phyloP scores from a whole-genome alignment of 1,139 yeast genomes.

The Nakaseomyces delphensis region DNA sequence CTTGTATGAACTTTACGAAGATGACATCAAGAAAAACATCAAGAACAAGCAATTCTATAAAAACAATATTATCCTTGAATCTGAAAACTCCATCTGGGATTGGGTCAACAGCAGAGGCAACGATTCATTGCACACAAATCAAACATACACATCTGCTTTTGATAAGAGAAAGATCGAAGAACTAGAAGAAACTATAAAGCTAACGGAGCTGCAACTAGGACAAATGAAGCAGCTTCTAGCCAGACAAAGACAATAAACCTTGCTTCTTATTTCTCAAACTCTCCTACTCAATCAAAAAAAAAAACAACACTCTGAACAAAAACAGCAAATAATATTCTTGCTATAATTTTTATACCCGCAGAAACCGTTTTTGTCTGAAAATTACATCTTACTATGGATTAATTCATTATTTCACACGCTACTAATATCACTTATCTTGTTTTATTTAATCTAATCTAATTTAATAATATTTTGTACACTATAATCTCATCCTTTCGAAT shows the following conservation, averaged over 20 bases:
- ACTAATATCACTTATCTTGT: no score
- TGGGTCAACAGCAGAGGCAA: conserved; percentile 61
- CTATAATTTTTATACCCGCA: no score
- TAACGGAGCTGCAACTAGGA: conserved; percentile 46
- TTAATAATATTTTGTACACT: no score
- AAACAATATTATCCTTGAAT: conserved; percentile 28
- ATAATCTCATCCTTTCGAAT: no score
- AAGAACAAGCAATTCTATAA: conserved; percentile 17
- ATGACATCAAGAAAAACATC: conserved; percentile 22
- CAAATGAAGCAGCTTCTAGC: conserved; percentile 30
- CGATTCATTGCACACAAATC: conserved; percentile 15
- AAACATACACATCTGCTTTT: conserved; percentile 9
- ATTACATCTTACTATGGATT: no score
- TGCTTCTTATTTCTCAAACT: neutral
- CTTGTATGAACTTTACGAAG: conserved; percentile 35
- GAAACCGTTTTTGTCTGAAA: no score
- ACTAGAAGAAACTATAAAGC: conserved; percentile 43
- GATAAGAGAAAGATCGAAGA: conserved; percentile 35
- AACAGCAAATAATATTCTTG: no score
- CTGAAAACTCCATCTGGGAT: conserved; percentile 67
- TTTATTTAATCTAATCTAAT: no score
- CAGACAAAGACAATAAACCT: conserved; percentile 1
- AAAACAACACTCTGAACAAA: no score
- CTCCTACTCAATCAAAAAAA: no score
- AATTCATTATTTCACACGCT: no score